Percentiles rank a stretch among this genome's conserved stretches.
These are phyloP conservation scores for Rhizopogon roseolus DNA, from an alignment of 768 basidiomycete genomes.

Conservation along the genomic window DNA sequence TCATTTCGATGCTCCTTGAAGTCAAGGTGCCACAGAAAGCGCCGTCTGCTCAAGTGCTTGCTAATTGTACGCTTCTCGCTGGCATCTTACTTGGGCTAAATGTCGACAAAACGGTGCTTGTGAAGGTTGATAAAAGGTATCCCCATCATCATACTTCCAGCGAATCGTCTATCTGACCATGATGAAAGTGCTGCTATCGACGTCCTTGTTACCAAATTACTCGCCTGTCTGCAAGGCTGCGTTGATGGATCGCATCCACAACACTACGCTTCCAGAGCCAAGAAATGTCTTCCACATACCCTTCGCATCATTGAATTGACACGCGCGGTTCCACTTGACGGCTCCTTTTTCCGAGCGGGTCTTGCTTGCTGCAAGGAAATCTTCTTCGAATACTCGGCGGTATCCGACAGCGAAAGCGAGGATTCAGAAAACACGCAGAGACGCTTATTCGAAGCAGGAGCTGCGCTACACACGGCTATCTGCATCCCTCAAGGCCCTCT, in stretches of 20 bases:
- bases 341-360: constrained; percentile 1
- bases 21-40: background rate
- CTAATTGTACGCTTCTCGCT: constrained; percentile 7
- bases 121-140: constrained; percentile 9
- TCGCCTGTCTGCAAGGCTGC: background rate
- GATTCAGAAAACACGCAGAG: background rate
- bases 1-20: background rate
- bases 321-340: background rate
- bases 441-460: background rate
- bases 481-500: background rate
- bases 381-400: background rate
- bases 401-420: background rate
- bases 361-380: constrained; percentile 1
- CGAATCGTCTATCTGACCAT: background rate
- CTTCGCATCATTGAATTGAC: constrained; percentile 1
- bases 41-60: constrained; percentile 2
- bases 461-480: background rate
- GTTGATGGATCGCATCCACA: background rate
- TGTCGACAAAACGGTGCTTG: constrained; percentile 4
- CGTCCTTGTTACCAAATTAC: background rate
- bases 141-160: background rate
- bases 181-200: background rate
- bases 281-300: background rate
- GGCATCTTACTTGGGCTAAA: constrained; percentile 2
- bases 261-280: background rate